Evolutionary conservation across 1,284 basidiomycete genomes (phyloP), one percentile per base, ranked within the genome.

Genomic region (Thecaphora frezii): DNA sequence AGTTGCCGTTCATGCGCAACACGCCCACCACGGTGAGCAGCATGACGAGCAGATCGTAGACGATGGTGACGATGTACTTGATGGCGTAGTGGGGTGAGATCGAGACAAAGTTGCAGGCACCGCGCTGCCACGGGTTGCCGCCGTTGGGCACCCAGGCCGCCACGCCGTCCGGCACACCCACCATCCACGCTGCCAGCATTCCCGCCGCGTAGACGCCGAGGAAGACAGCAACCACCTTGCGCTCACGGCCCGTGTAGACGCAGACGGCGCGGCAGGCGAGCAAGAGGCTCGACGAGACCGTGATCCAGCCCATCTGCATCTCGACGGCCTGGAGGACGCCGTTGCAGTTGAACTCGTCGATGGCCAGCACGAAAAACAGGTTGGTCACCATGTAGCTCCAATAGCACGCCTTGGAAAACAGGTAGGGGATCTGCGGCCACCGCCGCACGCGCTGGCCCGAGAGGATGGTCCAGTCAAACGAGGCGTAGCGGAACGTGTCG

Each of bases 1-100:
- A 60, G 13, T 51, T 48, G 23, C 50, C 42, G 48, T 54, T 54
- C 69, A 71, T 62, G 18, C 59, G 48, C 21, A 67, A n/a, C n/a
- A 73, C 59, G 19, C 71, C 71, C 14, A 59, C 49, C 5, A 64
- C 51, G 28, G 71, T 71, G 24, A 71, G 47, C 23, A 57, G 12
- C 47, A 73, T 60, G 23, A 58, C 56, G 28, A 54, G 37, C 26
- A 66, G 45, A 46, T 69, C 60, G 38, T 56, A 66, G 9, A 51
- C 48, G 46, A 68, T 60, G 39, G 68, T 68, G 36, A 64, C 48
- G 28, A 67, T 55, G 50, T 58, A 67, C 51, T 68, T 67, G 54
- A 58, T 48, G 19, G 61, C 50, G 41, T 63, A 71, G 38, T 46
- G 13, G 9, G 30, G 4, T 16, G 53, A 58, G 5, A 63, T 59